Conservation (phyloP, 2,329 filamentous ascomycete species). For the Stagonosporopsis chrysanthemi region DNA sequence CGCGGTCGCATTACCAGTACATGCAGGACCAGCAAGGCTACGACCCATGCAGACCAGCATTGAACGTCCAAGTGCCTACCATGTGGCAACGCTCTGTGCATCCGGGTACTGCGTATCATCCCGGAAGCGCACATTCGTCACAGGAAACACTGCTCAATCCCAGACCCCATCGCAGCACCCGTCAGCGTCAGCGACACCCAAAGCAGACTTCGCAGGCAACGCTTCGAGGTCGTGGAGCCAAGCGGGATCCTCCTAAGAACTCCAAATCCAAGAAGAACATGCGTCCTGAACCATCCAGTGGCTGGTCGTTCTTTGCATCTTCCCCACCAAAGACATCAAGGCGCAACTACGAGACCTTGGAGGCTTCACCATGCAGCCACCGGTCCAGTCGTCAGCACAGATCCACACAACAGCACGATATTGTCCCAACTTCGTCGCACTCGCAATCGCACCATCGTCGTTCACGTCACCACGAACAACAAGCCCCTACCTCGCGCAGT, state of each 20-base stretch:
- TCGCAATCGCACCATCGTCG: slow-evolving; percentile 38
- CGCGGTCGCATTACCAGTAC: slow-evolving; percentile 29
- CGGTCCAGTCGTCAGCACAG: slow-evolving; percentile 39
- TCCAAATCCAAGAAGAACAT: slow-evolving; percentile 43
- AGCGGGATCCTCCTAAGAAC: slow-evolving; percentile 44
- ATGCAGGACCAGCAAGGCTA: slow-evolving; percentile 27
- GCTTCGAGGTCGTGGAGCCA: slow-evolving; percentile 46
- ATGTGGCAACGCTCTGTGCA: slow-evolving; percentile 41
- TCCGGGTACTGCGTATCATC: slow-evolving; percentile 21
- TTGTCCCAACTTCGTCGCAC: slow-evolving; percentile 26
- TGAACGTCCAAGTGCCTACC: slow-evolving; percentile 38
- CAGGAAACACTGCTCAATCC: slow-evolving; percentile 48
- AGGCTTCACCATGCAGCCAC: slow-evolving; percentile 40
- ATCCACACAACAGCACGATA: slow-evolving; percentile 22
- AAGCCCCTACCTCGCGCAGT: slow-evolving; percentile 31
- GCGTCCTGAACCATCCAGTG: slow-evolving; percentile 33
- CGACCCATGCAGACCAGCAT: slow-evolving; percentile 29
- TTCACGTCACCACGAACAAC: slow-evolving; percentile 40
- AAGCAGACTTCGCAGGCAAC: slow-evolving; percentile 46
- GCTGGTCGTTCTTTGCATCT: slow-evolving; percentile 42
- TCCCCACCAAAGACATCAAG: slow-evolving; percentile 39
- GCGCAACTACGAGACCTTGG: slow-evolving; percentile 38
- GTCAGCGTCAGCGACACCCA: slow-evolving; percentile 42
- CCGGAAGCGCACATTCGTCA: slow-evolving; percentile 38
- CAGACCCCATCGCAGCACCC: slow-evolving; percentile 44